Evolutionary conservation across 2,329 filamentous ascomycete species (phyloP).

Genomic region (Davidsoniella neocaledoniae): DNA sequence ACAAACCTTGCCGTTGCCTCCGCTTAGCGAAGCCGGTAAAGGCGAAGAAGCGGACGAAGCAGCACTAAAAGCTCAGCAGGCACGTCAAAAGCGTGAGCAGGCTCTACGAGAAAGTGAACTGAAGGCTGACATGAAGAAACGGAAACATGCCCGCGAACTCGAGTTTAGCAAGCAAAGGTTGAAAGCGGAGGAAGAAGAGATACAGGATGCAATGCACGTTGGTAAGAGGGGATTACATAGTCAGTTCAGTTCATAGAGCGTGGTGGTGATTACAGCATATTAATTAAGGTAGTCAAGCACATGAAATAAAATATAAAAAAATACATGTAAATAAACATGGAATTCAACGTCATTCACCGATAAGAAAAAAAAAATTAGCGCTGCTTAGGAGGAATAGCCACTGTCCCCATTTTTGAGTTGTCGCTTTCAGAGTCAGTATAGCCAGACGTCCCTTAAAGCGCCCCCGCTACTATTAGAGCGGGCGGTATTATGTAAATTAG

Average conservation of each 20-base stretch:
- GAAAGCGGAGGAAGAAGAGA: slow-evolving; percentile 48
- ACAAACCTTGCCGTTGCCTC: slow-evolving; percentile 41
- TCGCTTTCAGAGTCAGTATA: too few relatives aligned
- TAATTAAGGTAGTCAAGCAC: too few relatives aligned
- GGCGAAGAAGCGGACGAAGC: slow-evolving; percentile 32
- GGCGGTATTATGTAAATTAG: too few relatives aligned
- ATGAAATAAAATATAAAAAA: too few relatives aligned
- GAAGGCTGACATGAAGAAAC: slow-evolving; percentile 45
- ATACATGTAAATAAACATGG: too few relatives aligned
- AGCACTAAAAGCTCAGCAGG: slow-evolving; percentile 30
- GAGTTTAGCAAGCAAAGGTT: slow-evolving; percentile 43
- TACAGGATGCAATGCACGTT: slow-evolving; percentile 52
- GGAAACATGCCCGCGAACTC: slow-evolving; percentile 39
- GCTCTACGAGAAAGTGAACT: slow-evolving; percentile 50
- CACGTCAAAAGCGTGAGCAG: slow-evolving; percentile 42
- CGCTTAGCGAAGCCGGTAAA: slow-evolving; percentile 18
- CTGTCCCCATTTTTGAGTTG: too few relatives aligned
- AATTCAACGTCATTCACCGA: too few relatives aligned
- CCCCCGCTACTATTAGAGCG: too few relatives aligned
- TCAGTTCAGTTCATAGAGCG: not conserved
- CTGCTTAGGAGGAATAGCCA: too few relatives aligned
- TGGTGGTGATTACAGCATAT: too few relatives aligned
- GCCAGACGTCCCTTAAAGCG: too few relatives aligned
- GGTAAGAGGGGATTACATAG: slow-evolving; percentile 35
- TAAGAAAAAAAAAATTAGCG: too few relatives aligned